Base-by-base conservation (phyloP, 805 yeast species). In the Candida arabinofermentans region DNA sequence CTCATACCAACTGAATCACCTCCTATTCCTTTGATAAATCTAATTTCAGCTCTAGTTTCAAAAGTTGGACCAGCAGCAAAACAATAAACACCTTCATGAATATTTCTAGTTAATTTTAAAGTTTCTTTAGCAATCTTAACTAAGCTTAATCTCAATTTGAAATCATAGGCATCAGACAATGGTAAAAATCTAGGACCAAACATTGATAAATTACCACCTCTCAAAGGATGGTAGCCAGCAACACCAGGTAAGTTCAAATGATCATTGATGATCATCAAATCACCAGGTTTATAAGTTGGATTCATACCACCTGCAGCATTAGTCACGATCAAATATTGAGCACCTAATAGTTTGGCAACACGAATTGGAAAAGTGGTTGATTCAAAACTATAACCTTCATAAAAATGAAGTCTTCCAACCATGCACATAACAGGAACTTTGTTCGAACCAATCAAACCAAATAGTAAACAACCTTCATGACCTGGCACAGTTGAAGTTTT, bases 1-100 rank as follows among this genome's bases (percentile, higher is more conserved):
- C 96, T 85, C 99, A 91, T 91, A 4, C 98, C 98, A 2, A 90
- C 98, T 0, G 93, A 86, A 62, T 91, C 98, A 39, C 87, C 96
- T 8, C 98, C 98, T 23, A 84, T 49, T 5, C 66, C 51, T 45
- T 79, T 63, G 36, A 91, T 68, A 71, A 82, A 71, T 43, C 95
- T 72, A n/a, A 83, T 84, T 66, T 91, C 99, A 0, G 97, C 96
- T 54, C 96, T 73, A 3, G 86, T 77, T 67, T 91, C 99, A 63
- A 83, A 91, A 1, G 96, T 86, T 4, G 99, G 98, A 0, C 99
- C 99, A 5, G 95, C 77, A 7, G 83, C 95, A 63, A 76, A 90
- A 40, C 75, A 76, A 57, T 91, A 91, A 1, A 82, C 77, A 27
- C 98, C 99, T 64, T 91, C 98, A 55, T 86, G 86, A 27, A 91